Percentiles rank a stretch among this genome's conserved stretches.
Conservation (phyloP, 441 rosid species). For the Cnidoscolus chayamansa region DNA sequence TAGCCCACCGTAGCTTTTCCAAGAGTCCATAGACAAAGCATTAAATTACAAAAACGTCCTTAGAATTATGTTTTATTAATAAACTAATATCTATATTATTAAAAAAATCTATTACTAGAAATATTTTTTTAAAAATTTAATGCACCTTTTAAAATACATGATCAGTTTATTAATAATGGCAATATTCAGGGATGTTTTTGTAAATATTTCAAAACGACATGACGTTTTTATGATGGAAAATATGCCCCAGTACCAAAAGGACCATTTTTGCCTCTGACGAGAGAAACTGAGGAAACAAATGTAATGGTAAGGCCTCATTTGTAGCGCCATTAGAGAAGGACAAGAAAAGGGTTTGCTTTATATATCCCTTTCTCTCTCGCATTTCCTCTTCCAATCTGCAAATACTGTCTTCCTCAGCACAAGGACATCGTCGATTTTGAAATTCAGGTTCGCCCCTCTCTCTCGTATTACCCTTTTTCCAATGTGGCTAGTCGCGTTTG, state of each 20-base stretch:
- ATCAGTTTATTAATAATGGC: no score
- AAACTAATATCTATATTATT: no score
- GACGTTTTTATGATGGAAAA: neutral
- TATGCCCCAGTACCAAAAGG: neutral
- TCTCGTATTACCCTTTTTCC: neutral
- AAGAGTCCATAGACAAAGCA: no score
- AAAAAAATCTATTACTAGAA: no score
- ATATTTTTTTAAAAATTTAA: no score
- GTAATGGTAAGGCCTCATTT: constrained; percentile 9
- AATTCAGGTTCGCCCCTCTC: constrained; percentile 18
- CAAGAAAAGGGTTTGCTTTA: neutral
- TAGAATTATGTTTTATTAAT: no score
- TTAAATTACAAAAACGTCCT: no score
- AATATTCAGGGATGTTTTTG: no score
- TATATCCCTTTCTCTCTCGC: neutral
- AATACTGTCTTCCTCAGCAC: neutral
- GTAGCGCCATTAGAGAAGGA: constrained; percentile 14
- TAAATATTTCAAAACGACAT: neutral
- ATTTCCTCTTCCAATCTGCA: constrained; percentile 4
- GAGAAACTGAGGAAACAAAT: neutral
- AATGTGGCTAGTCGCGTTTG: neutral
- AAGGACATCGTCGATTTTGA: neutral
- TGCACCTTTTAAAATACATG: no score
- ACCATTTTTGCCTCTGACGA: neutral
- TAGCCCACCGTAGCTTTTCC: no score